These are phyloP conservation scores for Fusarium cicatricum DNA, from an alignment of 2,329 filamentous ascomycete genomes.

Conservation along the genomic window DNA sequence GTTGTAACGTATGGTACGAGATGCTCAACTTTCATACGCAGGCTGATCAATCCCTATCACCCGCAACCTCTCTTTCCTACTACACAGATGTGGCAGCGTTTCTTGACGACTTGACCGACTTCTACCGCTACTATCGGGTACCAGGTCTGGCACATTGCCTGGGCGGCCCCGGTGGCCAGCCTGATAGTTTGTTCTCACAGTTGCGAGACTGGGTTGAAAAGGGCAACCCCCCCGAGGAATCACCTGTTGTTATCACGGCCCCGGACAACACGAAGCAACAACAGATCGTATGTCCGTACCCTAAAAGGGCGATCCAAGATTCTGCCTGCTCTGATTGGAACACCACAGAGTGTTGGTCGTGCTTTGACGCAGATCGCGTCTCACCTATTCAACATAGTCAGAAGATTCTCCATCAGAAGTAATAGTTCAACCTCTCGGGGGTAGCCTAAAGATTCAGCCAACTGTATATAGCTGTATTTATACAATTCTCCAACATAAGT, in stretches of 20 bases:
- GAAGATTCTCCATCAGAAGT: no score
- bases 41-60: constrained; percentile 31
- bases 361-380: neutral
- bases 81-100: constrained; percentile 36
- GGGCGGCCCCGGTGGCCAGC: constrained; percentile 35
- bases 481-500: no score
- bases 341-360: constrained; percentile 9
- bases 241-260: constrained; percentile 8
- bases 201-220: constrained; percentile 45
- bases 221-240: constrained; percentile 37
- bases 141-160: constrained; percentile 47
- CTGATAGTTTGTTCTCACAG: constrained; percentile 36
- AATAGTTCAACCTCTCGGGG: no score
- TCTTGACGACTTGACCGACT: constrained; percentile 36
- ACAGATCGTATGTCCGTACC: constrained; percentile 51
- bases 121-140: constrained; percentile 46
- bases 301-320: constrained; percentile 41
- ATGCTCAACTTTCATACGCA: neutral
- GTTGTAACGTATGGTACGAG: neutral
- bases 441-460: no score
- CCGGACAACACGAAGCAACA: constrained; percentile 30
- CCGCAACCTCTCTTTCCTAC: constrained; percentile 36
- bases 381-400: neutral
- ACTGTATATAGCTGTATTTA: no score
- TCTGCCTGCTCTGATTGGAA: neutral